These are phyloP conservation scores for Gracilaria domingensis DNA, from an alignment of 23 red algal species.

Conservation along the genomic window DNA sequence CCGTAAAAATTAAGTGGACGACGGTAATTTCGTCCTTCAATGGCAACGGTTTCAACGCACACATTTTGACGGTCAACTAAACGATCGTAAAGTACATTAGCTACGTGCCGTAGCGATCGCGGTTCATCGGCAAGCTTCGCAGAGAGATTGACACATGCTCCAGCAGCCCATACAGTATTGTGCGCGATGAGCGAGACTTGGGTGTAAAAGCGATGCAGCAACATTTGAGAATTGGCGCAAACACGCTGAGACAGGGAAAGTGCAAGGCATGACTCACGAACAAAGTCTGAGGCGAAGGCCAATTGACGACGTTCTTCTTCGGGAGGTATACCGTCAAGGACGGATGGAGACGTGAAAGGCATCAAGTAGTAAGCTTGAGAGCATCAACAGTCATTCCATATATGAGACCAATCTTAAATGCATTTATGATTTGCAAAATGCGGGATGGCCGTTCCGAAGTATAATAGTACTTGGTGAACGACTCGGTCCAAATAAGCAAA, in stretches of 20 bases:
- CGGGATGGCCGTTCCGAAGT: constrained; percentile 9
- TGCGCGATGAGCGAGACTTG: constrained; percentile 46
- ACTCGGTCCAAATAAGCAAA: constrained; percentile 86
- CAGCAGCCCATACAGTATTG: constrained; percentile 40
- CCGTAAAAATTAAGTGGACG: constrained; percentile 59
- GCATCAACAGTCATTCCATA: constrained; percentile 95
- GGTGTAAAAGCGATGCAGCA: constrained; percentile 65
- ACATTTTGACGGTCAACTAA: constrained; percentile 24
- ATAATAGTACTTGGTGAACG: constrained; percentile 90
- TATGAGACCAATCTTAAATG: constrained; percentile 93
- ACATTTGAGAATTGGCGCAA: constrained; percentile 53
- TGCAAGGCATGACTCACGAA: constrained; percentile 44
- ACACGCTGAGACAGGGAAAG: constrained; percentile 38
- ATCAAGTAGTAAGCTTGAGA: constrained; percentile 88
- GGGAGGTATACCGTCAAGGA: constrained; percentile 35
- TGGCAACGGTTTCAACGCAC: constrained; percentile 7
- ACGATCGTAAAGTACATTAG: constrained; percentile 62
- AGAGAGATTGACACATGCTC: constrained; percentile 44
- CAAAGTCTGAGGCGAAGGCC: constrained; percentile 57
- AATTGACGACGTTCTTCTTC: constrained; percentile 38
- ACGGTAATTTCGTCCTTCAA: background rate
- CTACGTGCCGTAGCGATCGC: constrained; percentile 42
- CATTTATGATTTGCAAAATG: constrained; percentile 83
- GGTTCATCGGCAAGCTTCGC: constrained; percentile 51
- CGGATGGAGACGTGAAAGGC: constrained; percentile 37